These are phyloP conservation scores for Leptodontidium sp. DNA, from an alignment of 2,329 filamentous ascomycete species.

Conservation along the genomic window DNA sequence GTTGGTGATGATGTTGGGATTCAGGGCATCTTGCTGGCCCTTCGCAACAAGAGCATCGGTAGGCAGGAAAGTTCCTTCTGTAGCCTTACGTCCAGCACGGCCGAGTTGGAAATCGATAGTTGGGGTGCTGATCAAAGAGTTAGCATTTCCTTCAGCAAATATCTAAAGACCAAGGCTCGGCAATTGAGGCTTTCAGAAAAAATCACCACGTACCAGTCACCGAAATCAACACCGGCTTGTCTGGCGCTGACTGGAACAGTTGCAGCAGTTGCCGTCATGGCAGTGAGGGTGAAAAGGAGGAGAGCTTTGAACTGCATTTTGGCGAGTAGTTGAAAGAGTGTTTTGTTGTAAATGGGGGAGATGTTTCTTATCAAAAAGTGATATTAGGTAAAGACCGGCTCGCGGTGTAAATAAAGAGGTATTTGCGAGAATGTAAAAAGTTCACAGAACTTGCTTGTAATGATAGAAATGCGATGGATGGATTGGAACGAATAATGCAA, in stretches of 20 bases:
- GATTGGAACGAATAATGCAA: slow-evolving; percentile 10
- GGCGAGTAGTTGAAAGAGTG: slow-evolving; percentile 6
- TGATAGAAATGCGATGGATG: slow-evolving; percentile 20
- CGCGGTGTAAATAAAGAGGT: slow-evolving; percentile 23
- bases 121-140: slow-evolving; percentile 43
- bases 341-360: background rate
- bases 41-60: slow-evolving; percentile 67
- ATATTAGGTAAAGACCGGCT: slow-evolving; percentile 27
- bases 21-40: slow-evolving; percentile 72
- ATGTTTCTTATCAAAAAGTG: slow-evolving; percentile 8
- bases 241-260: slow-evolving; percentile 18
- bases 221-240: slow-evolving; percentile 18
- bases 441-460: slow-evolving; percentile 36
- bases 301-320: slow-evolving; percentile 18
- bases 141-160: background rate
- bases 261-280: slow-evolving; percentile 19
- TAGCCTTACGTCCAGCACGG: slow-evolving; percentile 57
- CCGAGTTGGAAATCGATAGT: slow-evolving; percentile 65
- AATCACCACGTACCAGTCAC: background rate
- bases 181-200: background rate
- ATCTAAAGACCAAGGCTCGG: too few relatives aligned
- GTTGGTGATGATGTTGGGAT: slow-evolving; percentile 79
- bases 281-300: slow-evolving; percentile 18
- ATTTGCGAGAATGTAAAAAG: slow-evolving; percentile 31
- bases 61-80: slow-evolving; percentile 74